Evolutionary conservation across 2,329 filamentous ascomycete genomes (phyloP), one percentile per base, ranked within the genome.

Genomic region (Colletotrichum abscissum): DNA sequence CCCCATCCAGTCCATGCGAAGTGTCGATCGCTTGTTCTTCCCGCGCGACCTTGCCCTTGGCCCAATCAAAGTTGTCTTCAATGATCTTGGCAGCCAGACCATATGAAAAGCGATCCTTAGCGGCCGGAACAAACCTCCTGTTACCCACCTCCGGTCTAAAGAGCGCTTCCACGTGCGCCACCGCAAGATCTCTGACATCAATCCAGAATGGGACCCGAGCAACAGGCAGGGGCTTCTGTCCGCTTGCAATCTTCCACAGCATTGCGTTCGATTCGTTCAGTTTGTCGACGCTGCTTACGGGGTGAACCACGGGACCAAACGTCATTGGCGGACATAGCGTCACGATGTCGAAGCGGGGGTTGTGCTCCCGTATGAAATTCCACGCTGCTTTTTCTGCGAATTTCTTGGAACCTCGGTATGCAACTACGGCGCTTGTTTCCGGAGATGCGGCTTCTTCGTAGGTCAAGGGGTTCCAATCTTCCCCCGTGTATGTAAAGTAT

Each of bases 391-490:
- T 76, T 69, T 84, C 82, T 6, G 82, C 81, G 67, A 81, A 81
- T 63, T 79, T 82, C 75, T 83, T 84, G 33, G 76, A 81, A 7
- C 74, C 81, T 33, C 78, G 78, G 72, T 83, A 84, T 2, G 81
- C 80, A 2, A 80, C 70, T 3, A 80, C 89, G 80, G 83, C 78
- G 83, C 85, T 78, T 80, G 79, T 79, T 0, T 64, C 72, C 4
- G 81, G 80, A 4, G 80, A 80, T 1, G 84, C 74, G 0, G 88
- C 87, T 72, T 90, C 83, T 63, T 89, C 84, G 16, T 82, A 81
- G 0, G 87, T 90, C 24, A 90, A 82, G 0, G 88, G 88, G 76
- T 90, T 90, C 89, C 89, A 91, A 76, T 90, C 88, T 1, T 81
- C 79, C 67, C 87, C 88, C 0, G 84, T 86, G 78, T 90, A 91